phyloP scores from a whole-genome alignment of 768 basidiomycete species.

The Tephrocybe sp. region DNA sequence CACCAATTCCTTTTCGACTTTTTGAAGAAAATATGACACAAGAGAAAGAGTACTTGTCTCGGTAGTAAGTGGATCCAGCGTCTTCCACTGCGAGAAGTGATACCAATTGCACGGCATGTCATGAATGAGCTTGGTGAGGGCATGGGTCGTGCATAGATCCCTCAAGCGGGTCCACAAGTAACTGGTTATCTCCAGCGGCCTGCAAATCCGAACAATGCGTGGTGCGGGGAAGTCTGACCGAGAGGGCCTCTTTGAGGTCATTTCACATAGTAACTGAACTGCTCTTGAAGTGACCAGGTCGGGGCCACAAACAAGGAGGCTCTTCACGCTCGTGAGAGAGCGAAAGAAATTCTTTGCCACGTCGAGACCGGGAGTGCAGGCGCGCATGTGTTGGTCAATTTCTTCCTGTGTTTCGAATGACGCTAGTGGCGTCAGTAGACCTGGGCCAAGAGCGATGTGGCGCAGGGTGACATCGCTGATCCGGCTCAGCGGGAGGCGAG shows the following conservation, averaged over 20 bases:
- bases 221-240: not conserved
- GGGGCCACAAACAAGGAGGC: not conserved
- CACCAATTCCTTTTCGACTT: not conserved
- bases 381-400: no score
- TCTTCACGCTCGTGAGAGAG: not conserved
- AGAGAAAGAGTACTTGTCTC: not conserved
- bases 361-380: not conserved
- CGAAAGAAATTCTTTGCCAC: constrained; percentile 7
- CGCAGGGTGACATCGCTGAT: not conserved
- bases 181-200: no score
- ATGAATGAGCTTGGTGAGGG: not conserved
- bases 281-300: constrained; percentile 10
- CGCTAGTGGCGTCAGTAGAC: no score
- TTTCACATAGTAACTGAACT: no score
- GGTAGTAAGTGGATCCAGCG: not conserved
- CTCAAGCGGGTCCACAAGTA: not conserved
- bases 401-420: no score
- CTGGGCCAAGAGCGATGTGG: constrained; percentile 3
- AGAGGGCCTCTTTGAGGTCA: not conserved
- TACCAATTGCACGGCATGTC: not conserved
- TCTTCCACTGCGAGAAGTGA: not conserved
- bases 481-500: not conserved
- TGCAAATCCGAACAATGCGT: no score
- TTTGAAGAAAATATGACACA: not conserved
- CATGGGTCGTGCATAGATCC: no score